Percentiles rank a stretch among this genome's conserved stretches.
Evolutionary conservation across 1,284 basidiomycete genomes (phyloP).

Genomic region (Ceratobasidium sp.): DNA sequence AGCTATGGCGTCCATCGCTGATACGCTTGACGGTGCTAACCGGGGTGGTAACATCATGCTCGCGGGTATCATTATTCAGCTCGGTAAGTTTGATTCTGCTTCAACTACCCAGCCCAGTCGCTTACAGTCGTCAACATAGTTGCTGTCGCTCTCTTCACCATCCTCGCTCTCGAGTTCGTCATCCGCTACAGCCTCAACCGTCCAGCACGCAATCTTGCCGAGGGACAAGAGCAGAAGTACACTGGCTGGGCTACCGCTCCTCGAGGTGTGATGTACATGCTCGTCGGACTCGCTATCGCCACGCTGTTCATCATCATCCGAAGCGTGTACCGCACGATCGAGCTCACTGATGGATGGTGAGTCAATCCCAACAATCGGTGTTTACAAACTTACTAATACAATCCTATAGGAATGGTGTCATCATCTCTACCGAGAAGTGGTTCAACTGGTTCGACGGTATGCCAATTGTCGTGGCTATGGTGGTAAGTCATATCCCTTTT

Average conservation of each 20-base stretch:
- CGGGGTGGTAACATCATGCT: constrained; percentile 65
- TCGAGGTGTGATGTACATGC: constrained; percentile 20
- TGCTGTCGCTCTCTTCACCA: constrained; percentile 52
- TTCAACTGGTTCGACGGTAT: constrained; percentile 45
- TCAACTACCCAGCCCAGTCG: too few relatives aligned
- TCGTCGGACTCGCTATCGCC: constrained; percentile 40
- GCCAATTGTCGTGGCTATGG: constrained; percentile 43
- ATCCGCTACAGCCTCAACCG: constrained; percentile 43
- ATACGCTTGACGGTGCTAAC: constrained; percentile 30
- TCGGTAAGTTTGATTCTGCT: constrained; percentile 55
- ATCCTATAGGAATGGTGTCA: constrained; percentile 38
- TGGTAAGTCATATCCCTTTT: background rate
- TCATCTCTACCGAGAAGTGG: constrained; percentile 41
- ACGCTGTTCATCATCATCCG: constrained; percentile 41
- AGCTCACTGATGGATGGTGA: constrained; percentile 52
- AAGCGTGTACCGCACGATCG: constrained; percentile 45
- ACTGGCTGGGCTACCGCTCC: constrained; percentile 3
- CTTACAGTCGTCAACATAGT: too few relatives aligned
- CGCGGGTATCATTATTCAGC: constrained; percentile 66
- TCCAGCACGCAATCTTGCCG: constrained; percentile 41
- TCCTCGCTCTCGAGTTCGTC: constrained; percentile 49
- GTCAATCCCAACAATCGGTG: background rate
- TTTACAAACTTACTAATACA: background rate
- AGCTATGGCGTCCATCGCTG: constrained; percentile 43
- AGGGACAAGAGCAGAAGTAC: constrained; percentile 44